phyloP scores from a whole-genome alignment of 2,329 filamentous ascomycete species.

The Calycina herbarum region DNA sequence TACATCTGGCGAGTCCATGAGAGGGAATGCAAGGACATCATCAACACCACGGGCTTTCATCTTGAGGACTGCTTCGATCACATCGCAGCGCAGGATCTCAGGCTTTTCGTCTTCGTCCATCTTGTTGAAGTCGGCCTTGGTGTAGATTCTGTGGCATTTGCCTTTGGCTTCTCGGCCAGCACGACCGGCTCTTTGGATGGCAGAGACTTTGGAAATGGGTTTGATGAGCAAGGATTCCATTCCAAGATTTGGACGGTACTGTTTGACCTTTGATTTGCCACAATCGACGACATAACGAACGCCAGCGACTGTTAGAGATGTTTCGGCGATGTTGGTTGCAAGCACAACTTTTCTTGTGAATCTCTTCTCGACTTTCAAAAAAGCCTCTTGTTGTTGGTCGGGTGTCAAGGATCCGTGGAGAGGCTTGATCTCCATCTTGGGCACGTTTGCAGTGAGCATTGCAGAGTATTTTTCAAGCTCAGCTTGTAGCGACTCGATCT shows the following conservation, averaged over 20 bases:
- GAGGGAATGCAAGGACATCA: constrained; percentile 78
- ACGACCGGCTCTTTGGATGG: constrained; percentile 86
- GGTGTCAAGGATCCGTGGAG: constrained; percentile 90
- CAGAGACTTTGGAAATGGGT: constrained; percentile 89
- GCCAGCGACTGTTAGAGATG: constrained; percentile 91
- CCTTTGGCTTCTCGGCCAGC: constrained; percentile 90
- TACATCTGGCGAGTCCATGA: constrained; percentile 77
- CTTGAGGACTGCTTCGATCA: constrained; percentile 80
- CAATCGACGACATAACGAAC: constrained; percentile 90
- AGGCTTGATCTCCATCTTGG: constrained; percentile 71
- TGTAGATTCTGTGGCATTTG: constrained; percentile 88
- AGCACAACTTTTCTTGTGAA: constrained; percentile 85
- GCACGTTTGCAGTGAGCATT: constrained; percentile 71
- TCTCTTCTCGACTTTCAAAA: constrained; percentile 69
- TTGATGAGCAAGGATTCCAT: constrained; percentile 90
- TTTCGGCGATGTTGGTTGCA: constrained; percentile 97
- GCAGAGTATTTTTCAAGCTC: constrained; percentile 78
- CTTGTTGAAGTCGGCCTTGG: constrained; percentile 69
- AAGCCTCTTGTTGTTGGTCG: constrained; percentile 81
- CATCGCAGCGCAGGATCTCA: constrained; percentile 87
- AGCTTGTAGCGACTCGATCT: constrained; percentile 79
- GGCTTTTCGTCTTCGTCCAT: constrained; percentile 76
- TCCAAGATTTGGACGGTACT: constrained; percentile 79
- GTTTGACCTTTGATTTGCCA: constrained; percentile 92
- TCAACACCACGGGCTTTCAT: constrained; percentile 91